Base-by-base conservation (phyloP, 169 alveolate species). In the Cryptosporidium muris region DNA sequence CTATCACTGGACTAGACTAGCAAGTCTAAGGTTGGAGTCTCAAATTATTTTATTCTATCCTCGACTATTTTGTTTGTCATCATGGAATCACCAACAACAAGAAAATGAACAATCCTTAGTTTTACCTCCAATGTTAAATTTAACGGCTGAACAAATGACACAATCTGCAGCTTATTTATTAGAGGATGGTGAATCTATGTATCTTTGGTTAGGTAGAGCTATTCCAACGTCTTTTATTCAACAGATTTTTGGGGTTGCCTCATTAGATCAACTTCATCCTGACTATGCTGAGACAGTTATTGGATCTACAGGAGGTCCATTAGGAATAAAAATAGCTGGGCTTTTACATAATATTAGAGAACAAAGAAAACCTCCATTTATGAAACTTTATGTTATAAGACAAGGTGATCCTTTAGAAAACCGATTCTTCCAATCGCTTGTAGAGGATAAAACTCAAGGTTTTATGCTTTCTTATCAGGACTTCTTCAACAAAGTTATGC, bases 151-250 rank as follows among this genome's bases (percentile, higher is more conserved):
- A 47, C 81, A 81, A 42, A 91, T 95, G 89, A 89, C 93, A 14
- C 95, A 91, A 74, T 96, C 94, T 36, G 95, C 92, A 9, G 95
- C 95, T 34, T 95, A 92, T 81, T 88, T 95, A 34, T 81, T 95
- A 42, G 97, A 94, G 56, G 94, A 95, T 68, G 97, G 97, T 14
- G 97, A 94, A 74, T 63, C 81, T 36, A 91, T 95, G 92, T 65
- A 92, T 12, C 82, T 95, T 62, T 95, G 97, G 97, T 91, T 95
- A 45, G 97, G 97, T 64, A 90, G 92, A 58, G 85, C 85, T 11
- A 74, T 74, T 38, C 68, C 85, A 25, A 74, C 85, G 3, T 9
- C 49, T 38, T 74, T 74, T 48, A 74, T 74, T 5, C 85, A 74
- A 74, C 85, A 74, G 68, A 82, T 81, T 1, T 81, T 81, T 64